Evolutionary conservation across 495 filamentous ascomycete genomes (phyloP).

Genomic region (Diplogelasinospora grovesii): DNA sequence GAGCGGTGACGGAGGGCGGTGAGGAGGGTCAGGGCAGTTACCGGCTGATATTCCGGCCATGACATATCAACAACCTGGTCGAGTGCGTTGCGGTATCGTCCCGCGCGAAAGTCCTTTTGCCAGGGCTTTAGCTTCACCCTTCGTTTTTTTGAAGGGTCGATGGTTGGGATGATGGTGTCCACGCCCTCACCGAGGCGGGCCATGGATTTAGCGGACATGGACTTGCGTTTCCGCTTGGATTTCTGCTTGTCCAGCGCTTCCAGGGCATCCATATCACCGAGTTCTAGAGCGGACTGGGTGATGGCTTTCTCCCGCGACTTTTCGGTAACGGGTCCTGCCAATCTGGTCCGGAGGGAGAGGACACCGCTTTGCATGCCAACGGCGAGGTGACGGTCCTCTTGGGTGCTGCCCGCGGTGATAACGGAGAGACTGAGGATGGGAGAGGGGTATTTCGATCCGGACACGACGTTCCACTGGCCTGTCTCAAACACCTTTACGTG

Average conservation of each 20-base stretch:
- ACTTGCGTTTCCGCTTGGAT: conserved; percentile 60
- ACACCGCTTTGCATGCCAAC: conserved; percentile 92
- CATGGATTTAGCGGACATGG: conserved; percentile 66
- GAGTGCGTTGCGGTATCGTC: conserved; percentile 67
- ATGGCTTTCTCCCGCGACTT: conserved; percentile 70
- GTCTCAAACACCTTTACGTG: conserved; percentile 97
- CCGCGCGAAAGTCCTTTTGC: conserved; percentile 75
- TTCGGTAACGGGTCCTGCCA: conserved; percentile 75
- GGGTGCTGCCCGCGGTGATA: conserved; percentile 58
- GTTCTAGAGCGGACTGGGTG: conserved; percentile 78
- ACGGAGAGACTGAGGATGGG: conserved; percentile 80
- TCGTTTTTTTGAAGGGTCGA: conserved; percentile 42
- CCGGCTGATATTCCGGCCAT: conserved; percentile 43
- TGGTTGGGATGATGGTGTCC: conserved; percentile 66
- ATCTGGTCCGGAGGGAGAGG: conserved; percentile 76
- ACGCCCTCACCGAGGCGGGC: conserved; percentile 80
- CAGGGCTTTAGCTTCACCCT: conserved; percentile 61
- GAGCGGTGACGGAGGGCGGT: conserved; percentile 81
- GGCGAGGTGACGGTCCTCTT: conserved; percentile 80
- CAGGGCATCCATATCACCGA: conserved; percentile 60
- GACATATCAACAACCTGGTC: conserved; percentile 61
- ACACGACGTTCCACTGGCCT: conserved; percentile 82
- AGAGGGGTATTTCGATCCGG: conserved; percentile 82
- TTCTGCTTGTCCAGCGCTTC: conserved; percentile 60
- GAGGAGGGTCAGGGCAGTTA: conserved; percentile 65